Evolutionary conservation across 2,329 filamentous ascomycete species (phyloP).

Genomic region (Elsinoe fawcettii): DNA sequence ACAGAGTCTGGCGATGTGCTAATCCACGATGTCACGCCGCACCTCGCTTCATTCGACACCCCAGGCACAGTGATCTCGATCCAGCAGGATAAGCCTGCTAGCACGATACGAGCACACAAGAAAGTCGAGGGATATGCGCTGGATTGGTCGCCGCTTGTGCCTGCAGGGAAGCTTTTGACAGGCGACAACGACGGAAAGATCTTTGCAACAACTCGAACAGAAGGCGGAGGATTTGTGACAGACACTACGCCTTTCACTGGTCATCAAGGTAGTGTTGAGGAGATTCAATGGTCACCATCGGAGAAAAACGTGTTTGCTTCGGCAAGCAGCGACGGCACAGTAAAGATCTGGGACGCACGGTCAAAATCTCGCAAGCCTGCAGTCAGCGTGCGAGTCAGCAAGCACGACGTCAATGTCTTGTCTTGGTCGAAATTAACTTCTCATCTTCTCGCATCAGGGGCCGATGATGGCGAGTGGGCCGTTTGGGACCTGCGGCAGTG

Average conservation of each 20-base stretch:
- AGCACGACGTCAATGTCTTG: slow-evolving; percentile 89
- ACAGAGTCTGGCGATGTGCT: slow-evolving; percentile 81
- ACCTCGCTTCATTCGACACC: slow-evolving; percentile 81
- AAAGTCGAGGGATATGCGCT: slow-evolving; percentile 80
- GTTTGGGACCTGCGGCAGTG: slow-evolving; percentile 96
- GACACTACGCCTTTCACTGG: slow-evolving; percentile 77
- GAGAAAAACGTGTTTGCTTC: slow-evolving; percentile 93
- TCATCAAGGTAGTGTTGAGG: slow-evolving; percentile 80
- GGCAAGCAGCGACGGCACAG: slow-evolving; percentile 84
- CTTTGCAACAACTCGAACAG: slow-evolving; percentile 76
- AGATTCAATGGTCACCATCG: slow-evolving; percentile 91
- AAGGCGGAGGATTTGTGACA: slow-evolving; percentile 82
- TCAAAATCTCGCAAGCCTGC: slow-evolving; percentile 85
- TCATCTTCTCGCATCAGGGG: slow-evolving; percentile 84
- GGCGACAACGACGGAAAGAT: slow-evolving; percentile 88
- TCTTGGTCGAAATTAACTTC: slow-evolving; percentile 86
- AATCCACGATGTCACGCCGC: slow-evolving; percentile 89
- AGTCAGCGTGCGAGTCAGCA: slow-evolving; percentile 74
- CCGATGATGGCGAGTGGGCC: slow-evolving; percentile 87
- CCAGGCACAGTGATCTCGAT: slow-evolving; percentile 74
- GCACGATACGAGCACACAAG: slow-evolving; percentile 84
- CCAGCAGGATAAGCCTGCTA: slow-evolving; percentile 80
- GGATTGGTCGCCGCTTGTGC: slow-evolving; percentile 85
- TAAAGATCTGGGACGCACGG: slow-evolving; percentile 92
- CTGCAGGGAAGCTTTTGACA: slow-evolving; percentile 77